These are phyloP conservation scores for Ceratobasidium sp. DNA, from an alignment of 1,284 basidiomycete species.

Conservation along the genomic window DNA sequence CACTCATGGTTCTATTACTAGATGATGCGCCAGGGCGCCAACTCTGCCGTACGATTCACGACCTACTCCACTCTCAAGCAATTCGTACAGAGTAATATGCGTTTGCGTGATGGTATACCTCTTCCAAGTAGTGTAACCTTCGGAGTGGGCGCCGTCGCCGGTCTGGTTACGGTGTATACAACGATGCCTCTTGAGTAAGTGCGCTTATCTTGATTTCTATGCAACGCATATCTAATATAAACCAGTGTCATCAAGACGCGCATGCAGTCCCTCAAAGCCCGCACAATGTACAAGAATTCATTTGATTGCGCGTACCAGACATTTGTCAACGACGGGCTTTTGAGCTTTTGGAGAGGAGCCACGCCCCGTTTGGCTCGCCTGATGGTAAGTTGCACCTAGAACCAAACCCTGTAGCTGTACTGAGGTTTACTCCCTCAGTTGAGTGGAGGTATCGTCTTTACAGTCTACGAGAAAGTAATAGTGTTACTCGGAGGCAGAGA, in stretches of 20 bases:
- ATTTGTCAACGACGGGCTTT: conserved; percentile 84
- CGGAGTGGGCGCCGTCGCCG: conserved; percentile 90
- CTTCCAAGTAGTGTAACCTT: conserved; percentile 91
- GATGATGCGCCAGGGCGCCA: conserved; percentile 98
- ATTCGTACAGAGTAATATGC: conserved; percentile 81
- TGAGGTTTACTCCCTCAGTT: conserved; percentile 49
- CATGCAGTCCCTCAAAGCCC: conserved; percentile 91
- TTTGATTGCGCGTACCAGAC: conserved; percentile 94
- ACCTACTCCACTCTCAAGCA: conserved; percentile 93
- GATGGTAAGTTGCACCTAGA: conserved; percentile 65
- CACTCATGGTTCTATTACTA: conserved; percentile 48
- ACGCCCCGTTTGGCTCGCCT: conserved; percentile 85
- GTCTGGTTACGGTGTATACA: conserved; percentile 91
- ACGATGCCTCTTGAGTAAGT: conserved; percentile 93
- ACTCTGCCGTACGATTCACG: conserved; percentile 96
- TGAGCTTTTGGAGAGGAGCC: conserved; percentile 94
- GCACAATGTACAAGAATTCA: conserved; percentile 83
- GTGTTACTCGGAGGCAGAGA: conserved; percentile 36
- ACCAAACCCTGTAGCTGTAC: conserved; percentile 11
- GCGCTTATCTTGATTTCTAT: not conserved
- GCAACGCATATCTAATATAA: not conserved
- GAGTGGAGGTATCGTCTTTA: conserved; percentile 94
- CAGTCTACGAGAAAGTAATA: conserved; percentile 85
- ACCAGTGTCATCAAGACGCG: conserved; percentile 92
- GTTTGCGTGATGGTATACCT: conserved; percentile 71